Conservation (phyloP, 345 rosid species). For the Eucalyptus albens region DNA sequence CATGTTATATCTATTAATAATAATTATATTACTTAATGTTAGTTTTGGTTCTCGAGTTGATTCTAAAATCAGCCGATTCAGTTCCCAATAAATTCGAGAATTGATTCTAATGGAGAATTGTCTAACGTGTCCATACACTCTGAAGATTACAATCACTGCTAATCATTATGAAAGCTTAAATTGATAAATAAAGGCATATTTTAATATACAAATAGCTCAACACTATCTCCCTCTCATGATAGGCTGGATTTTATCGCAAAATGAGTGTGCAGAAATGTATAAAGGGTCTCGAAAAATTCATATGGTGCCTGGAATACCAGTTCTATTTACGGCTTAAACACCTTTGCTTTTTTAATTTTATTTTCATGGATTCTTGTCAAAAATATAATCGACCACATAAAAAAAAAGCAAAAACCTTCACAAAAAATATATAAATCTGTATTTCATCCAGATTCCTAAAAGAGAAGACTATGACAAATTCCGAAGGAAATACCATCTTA, state of each 20-base stretch:
- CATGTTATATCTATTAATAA: background rate
- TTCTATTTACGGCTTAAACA: background rate
- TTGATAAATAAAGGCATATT: accelerated
- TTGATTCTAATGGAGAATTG: accelerated
- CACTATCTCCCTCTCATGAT: background rate
- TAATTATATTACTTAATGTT: background rate
- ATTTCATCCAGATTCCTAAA: background rate
- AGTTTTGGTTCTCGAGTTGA: background rate
- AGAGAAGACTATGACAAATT: background rate
- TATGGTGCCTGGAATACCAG: background rate
- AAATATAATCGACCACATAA: background rate
- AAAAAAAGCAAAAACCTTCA: background rate
- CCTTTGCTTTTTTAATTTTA: background rate
- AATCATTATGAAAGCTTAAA: background rate
- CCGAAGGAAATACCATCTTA: background rate
- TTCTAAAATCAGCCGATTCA: accelerated
- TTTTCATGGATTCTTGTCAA: background rate
- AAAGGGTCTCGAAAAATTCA: background rate
- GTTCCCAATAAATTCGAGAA: background rate
- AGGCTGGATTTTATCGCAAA: background rate
- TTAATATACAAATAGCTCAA: accelerated
- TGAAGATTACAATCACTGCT: background rate
- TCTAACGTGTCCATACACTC: accelerated
- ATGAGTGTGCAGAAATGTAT: accelerated
- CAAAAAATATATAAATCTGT: background rate